Percentiles rank a stretch among this genome's conserved stretches.
phyloP scores from a whole-genome alignment of 495 filamentous ascomycete species.

The Hypoxylon intermedium region DNA sequence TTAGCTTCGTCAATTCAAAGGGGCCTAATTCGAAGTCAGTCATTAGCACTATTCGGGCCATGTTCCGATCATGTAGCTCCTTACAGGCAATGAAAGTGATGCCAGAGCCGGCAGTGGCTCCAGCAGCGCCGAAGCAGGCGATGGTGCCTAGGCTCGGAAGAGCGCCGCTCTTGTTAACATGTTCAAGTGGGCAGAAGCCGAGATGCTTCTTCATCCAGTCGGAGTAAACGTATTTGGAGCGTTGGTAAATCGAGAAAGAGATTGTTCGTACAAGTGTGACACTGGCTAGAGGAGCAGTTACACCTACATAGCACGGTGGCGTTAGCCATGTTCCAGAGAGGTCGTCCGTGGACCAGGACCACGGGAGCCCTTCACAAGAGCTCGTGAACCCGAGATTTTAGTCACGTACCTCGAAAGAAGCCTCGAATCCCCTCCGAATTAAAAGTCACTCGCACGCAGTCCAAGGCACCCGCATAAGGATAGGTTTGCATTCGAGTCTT shows the following conservation, averaged over 20 bases:
- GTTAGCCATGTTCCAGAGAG: slow-evolving; percentile 34
- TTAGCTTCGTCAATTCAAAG: slow-evolving; percentile 93
- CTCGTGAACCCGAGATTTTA: slow-evolving; percentile 5
- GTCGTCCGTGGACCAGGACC: background rate
- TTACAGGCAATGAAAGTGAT: slow-evolving; percentile 87
- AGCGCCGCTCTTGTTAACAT: slow-evolving; percentile 73
- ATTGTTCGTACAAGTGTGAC: slow-evolving; percentile 89
- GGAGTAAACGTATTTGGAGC: slow-evolving; percentile 78
- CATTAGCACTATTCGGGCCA: slow-evolving; percentile 8
- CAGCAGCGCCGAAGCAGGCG: slow-evolving; percentile 77
- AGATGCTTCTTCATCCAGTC: slow-evolving; percentile 67
- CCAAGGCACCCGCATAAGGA: slow-evolving; percentile 69
- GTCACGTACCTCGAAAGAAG: slow-evolving; percentile 74
- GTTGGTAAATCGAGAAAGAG: slow-evolving; percentile 92
- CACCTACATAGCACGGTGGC: slow-evolving; percentile 57
- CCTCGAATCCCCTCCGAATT: slow-evolving; percentile 72
- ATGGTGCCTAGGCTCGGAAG: slow-evolving; percentile 73
- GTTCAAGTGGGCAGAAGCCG: slow-evolving; percentile 71
- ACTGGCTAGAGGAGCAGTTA: slow-evolving; percentile 80
- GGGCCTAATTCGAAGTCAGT: slow-evolving; percentile 68
- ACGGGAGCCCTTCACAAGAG: background rate
- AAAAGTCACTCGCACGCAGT: slow-evolving; percentile 77
- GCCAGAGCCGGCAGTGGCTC: slow-evolving; percentile 77
- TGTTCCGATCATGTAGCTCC: slow-evolving; percentile 52
- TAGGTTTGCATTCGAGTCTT: slow-evolving; percentile 90